A percentile compares a stretch with the other conserved stretches of the same genome.
Evolutionary conservation across 1,139 yeast species (phyloP).

Genomic region (Geotrichum carabidarum): DNA sequence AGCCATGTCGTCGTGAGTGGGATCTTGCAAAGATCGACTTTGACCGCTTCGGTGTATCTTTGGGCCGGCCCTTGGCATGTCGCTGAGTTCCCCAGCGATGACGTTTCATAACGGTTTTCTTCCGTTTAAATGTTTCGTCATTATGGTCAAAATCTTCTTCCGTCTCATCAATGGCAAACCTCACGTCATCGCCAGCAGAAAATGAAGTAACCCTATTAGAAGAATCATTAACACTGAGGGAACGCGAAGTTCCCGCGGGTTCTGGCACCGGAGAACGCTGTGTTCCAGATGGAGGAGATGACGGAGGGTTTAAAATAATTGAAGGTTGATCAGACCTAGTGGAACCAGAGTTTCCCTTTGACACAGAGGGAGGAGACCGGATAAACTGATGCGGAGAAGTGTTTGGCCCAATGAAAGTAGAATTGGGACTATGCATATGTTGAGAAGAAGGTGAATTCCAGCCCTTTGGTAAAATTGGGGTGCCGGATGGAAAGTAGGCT

Average conservation of each 20-base stretch:
- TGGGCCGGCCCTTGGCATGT: slow-evolving; percentile 66
- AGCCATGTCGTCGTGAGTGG: slow-evolving; percentile 1
- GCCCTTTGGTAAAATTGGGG: not conserved
- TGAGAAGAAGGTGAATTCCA: not conserved
- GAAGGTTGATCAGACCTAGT: not conserved
- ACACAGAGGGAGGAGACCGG: not conserved
- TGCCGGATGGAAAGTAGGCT: not conserved
- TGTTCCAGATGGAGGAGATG: not conserved
- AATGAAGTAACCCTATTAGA: not conserved
- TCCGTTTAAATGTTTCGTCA: slow-evolving; percentile 21
- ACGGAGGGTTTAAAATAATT: not conserved
- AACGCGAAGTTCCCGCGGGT: not conserved
- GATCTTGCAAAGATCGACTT: slow-evolving; percentile 25
- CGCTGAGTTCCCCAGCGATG: slow-evolving; percentile 91
- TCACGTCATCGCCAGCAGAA: not conserved
- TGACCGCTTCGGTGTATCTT: slow-evolving; percentile 27
- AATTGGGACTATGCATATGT: not conserved
- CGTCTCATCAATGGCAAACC: slow-evolving; percentile 8
- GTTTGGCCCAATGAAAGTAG: too few species aligned
- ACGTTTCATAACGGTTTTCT: slow-evolving; percentile 52
- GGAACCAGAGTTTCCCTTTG: not conserved
- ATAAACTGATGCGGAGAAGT: not conserved
- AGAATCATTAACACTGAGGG: too few species aligned
- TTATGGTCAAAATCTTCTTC: slow-evolving; percentile 9
- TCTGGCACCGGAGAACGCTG: not conserved